Evolutionary conservation across 108 stramenopile species (phyloP).

Genomic region (Discostella stelligeroides): DNA sequence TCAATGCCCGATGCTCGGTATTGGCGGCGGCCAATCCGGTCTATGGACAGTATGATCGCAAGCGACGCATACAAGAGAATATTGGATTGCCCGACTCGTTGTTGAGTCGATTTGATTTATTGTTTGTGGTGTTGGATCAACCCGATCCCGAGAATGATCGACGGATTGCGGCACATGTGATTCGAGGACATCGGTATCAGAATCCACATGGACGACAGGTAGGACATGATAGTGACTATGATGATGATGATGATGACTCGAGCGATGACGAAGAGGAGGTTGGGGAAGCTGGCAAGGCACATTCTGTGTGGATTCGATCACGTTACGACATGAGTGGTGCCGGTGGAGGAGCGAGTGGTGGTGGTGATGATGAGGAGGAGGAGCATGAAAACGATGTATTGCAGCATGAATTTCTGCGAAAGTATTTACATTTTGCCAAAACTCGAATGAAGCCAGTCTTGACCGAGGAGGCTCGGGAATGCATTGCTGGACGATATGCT

Average conservation of each 20-base stretch:
- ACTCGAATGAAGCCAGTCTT: constrained; percentile 88
- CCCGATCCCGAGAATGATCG: constrained; percentile 95
- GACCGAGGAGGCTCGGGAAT: constrained; percentile 92
- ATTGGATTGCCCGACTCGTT: constrained; percentile 99
- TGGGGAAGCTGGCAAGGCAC: constrained; percentile 42
- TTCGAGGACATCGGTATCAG: constrained; percentile 93
- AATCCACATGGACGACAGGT: constrained; percentile 70
- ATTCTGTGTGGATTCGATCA: constrained; percentile 77
- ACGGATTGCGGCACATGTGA: constrained; percentile 94
- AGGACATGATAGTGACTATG: constrained; percentile 78
- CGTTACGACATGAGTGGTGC: constrained; percentile 31
- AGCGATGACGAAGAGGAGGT: constrained; percentile 51
- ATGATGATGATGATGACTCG: constrained; percentile 75
- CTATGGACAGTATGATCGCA: constrained; percentile 99
- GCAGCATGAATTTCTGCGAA: constrained; percentile 94
- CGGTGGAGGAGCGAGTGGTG: constrained; percentile 14
- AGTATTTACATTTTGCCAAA: constrained; percentile 98
- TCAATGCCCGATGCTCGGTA: constrained; percentile 97
- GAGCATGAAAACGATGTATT: constrained; percentile 80
- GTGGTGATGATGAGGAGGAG: constrained; percentile 56
- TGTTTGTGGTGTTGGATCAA: constrained; percentile 99
- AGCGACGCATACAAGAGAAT: constrained; percentile 94
- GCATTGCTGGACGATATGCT: constrained; percentile 95
- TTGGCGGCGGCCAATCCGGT: constrained; percentile 99
- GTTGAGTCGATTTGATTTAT: constrained; percentile 97